Evolutionary conservation across 495 filamentous ascomycete genomes (phyloP).

Genomic region (Cercophora scortea): DNA sequence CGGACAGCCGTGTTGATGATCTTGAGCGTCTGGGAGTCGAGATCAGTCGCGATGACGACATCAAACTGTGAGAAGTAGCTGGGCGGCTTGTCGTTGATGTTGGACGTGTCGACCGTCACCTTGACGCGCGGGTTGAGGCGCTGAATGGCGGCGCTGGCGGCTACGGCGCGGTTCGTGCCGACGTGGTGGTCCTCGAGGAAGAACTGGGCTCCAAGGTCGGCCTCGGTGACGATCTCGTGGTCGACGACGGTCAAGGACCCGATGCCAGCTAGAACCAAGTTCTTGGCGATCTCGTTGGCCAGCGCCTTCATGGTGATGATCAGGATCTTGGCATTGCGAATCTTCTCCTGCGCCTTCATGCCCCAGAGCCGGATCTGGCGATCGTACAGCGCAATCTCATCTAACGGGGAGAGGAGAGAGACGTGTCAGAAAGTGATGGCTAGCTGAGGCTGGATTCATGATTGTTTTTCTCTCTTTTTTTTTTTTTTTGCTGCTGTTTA

Average conservation of each 20-base stretch:
- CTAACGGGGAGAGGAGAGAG: constrained; percentile 32
- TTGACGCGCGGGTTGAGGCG: constrained; percentile 86
- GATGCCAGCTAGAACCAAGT: constrained; percentile 92
- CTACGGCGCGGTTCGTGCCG: constrained; percentile 79
- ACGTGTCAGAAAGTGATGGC: not conserved
- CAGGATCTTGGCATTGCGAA: constrained; percentile 85
- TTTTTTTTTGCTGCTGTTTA: not conserved
- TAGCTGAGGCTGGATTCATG: not conserved
- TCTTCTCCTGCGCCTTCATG: constrained; percentile 81
- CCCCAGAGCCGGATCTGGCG: constrained; percentile 98
- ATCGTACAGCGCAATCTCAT: constrained; percentile 97
- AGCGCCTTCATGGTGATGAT: constrained; percentile 82
- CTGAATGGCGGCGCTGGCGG: constrained; percentile 67
- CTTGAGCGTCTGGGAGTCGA: constrained; percentile 62
- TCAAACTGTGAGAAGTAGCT: constrained; percentile 73
- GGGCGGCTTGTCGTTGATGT: constrained; percentile 54
- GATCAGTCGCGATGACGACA: constrained; percentile 84
- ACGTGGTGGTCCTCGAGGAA: constrained; percentile 62
- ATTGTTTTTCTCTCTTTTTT: not conserved
- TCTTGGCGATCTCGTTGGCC: constrained; percentile 95
- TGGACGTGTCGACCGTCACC: constrained; percentile 58
- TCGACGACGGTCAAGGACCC: constrained; percentile 87
- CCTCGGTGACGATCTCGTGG: constrained; percentile 63
- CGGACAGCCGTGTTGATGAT: constrained; percentile 78
- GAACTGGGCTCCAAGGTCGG: constrained; percentile 85